A percentile compares a stretch with the other conserved stretches of the same genome.
Evolutionary conservation across 371 early-diverging fungal species (phyloP).

Genomic region (Mucor velutinosus): DNA sequence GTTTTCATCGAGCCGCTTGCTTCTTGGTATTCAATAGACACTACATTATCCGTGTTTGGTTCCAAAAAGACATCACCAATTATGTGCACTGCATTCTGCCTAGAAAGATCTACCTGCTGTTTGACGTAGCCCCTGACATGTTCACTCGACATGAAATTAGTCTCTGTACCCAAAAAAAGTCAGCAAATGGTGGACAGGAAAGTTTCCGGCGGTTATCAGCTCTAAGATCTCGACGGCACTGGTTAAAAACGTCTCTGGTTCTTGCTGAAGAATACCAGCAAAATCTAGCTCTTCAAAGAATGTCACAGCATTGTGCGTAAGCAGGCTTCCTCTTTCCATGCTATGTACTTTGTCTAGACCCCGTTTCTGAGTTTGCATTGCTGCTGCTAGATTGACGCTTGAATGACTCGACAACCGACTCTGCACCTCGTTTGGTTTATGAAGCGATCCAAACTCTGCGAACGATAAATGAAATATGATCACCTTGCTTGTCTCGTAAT

Average conservation of each 20-base stretch:
- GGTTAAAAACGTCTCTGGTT: neutral
- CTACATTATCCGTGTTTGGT: neutral
- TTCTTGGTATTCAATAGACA: neutral
- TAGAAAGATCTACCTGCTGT: neutral
- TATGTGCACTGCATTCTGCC: neutral
- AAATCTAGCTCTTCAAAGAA: neutral
- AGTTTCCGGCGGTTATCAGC: neutral
- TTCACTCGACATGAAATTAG: neutral
- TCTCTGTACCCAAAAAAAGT: neutral
- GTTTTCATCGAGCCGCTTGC: neutral
- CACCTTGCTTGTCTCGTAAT: neutral
- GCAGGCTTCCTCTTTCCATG: neutral
- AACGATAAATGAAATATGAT: neutral
- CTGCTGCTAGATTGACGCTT: no score
- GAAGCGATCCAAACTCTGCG: no score
- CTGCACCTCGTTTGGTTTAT: no score
- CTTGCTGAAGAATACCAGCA: neutral
- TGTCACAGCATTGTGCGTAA: neutral
- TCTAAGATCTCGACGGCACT: neutral
- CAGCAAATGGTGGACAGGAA: neutral
- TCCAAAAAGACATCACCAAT: neutral
- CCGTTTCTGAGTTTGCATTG: neutral
- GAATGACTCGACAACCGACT: no score
- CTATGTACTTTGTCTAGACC: neutral
- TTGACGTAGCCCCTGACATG: neutral